Conservation (phyloP, 805 yeast genomes). For the Ogataea henricii region DNA sequence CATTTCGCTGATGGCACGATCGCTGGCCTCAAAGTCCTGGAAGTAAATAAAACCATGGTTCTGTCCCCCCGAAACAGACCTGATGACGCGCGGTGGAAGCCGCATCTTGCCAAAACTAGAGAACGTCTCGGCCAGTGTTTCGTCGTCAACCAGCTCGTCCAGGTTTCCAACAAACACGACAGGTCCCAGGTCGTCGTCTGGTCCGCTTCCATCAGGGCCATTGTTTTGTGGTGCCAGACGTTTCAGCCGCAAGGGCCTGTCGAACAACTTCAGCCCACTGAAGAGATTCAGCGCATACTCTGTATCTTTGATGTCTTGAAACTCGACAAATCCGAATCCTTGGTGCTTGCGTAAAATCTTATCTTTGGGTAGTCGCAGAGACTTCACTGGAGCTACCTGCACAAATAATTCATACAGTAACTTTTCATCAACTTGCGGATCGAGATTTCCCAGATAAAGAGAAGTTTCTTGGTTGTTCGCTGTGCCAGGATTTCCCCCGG, state of each 20-base stretch:
- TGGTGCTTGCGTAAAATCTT: slow-evolving; percentile 68
- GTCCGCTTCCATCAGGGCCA: slow-evolving; percentile 6
- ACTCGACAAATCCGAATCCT: slow-evolving; percentile 88
- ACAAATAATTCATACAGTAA: slow-evolving; percentile 78
- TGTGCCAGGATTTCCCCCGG: background rate
- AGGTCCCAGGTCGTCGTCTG: slow-evolving; percentile 46
- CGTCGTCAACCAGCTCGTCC: slow-evolving; percentile 65
- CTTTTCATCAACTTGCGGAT: slow-evolving; percentile 68
- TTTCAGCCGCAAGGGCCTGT: slow-evolving; percentile 60
- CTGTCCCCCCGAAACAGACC: slow-evolving; percentile 51
- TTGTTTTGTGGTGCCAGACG: slow-evolving; percentile 33
- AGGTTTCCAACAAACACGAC: slow-evolving; percentile 58
- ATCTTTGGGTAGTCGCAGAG: slow-evolving; percentile 78
- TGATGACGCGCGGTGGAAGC: slow-evolving; percentile 47
- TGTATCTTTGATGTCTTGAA: slow-evolving; percentile 58
- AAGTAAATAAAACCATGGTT: slow-evolving; percentile 71
- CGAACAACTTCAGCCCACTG: slow-evolving; percentile 61
- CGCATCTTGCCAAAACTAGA: slow-evolving; percentile 66
- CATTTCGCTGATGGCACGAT: slow-evolving; percentile 68
- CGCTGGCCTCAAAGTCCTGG: slow-evolving; percentile 66
- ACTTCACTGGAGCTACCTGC: slow-evolving; percentile 79
- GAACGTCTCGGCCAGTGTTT: slow-evolving; percentile 57
- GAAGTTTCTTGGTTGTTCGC: slow-evolving; percentile 54
- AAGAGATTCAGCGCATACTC: slow-evolving; percentile 66
- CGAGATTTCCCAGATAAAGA: slow-evolving; percentile 81